Conservation (phyloP, 169 alveolate species). For the Toxoplasma gondii region DNA sequence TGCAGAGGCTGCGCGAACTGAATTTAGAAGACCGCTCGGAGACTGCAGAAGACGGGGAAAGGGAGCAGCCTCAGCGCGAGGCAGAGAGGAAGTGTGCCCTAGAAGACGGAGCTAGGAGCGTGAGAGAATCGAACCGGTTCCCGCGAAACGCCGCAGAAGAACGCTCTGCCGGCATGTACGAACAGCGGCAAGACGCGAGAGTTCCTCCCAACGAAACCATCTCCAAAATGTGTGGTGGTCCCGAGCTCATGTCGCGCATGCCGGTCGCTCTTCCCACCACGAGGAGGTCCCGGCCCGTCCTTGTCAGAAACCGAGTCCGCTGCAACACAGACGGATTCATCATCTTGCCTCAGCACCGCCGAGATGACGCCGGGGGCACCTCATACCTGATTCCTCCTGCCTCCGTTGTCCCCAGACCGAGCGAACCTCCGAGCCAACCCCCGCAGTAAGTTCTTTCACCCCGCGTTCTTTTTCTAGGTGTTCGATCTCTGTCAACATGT, state of each 20-base stretch:
- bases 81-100: neutral
- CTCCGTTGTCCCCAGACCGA: neutral
- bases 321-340: neutral
- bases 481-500: neutral
- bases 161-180: neutral
- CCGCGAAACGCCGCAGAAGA: neutral
- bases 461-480: too few relatives aligned
- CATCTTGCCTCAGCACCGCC: neutral
- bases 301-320: neutral
- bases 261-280: neutral
- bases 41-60: neutral
- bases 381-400: neutral
- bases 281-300: neutral
- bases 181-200: neutral
- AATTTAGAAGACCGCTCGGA: neutral
- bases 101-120: neutral
- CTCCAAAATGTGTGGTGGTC: neutral
- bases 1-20: neutral
- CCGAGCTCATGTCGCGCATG: neutral
- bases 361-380: neutral
- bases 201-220: neutral
- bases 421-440: neutral
- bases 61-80: neutral
- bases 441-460: neutral
- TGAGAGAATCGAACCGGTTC: neutral